Evolutionary conservation across 2,329 filamentous ascomycete genomes (phyloP).

Genomic region (Fusarium haematococcum): DNA sequence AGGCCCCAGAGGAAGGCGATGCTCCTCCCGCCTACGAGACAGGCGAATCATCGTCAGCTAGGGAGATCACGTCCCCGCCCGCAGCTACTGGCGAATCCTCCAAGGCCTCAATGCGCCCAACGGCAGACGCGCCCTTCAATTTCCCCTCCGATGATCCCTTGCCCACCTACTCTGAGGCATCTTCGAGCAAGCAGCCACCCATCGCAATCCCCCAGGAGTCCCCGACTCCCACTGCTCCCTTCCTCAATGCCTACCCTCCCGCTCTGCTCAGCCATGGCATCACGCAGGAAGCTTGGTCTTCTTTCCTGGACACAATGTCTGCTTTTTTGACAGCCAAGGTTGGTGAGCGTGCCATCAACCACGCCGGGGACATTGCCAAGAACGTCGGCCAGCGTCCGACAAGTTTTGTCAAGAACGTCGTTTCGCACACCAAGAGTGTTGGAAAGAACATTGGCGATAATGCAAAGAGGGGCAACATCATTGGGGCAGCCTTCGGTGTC

Average conservation of each 20-base stretch:
- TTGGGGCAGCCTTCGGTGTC: constrained; percentile 53
- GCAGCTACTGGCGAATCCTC: background rate
- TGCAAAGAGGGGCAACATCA: constrained; percentile 54
- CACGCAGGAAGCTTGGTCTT: constrained; percentile 49
- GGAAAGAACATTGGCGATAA: constrained; percentile 51
- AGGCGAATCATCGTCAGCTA: constrained; percentile 6
- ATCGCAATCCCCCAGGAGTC: constrained; percentile 56
- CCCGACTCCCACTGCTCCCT: constrained; percentile 51
- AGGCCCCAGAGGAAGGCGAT: background rate
- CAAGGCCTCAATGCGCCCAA: constrained; percentile 38
- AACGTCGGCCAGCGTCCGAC: constrained; percentile 52
- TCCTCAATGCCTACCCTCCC: constrained; percentile 54
- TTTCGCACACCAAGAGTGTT: constrained; percentile 51
- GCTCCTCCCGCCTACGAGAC: constrained; percentile 20
- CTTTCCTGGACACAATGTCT: constrained; percentile 55
- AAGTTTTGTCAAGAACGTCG: constrained; percentile 51
- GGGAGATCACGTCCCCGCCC: background rate
- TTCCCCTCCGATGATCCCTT: constrained; percentile 51
- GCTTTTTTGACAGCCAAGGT: constrained; percentile 60
- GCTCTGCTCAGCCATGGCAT: constrained; percentile 54
- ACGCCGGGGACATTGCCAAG: constrained; percentile 56
- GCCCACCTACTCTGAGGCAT: constrained; percentile 46
- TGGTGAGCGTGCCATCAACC: constrained; percentile 56
- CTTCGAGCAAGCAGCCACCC: constrained; percentile 40
- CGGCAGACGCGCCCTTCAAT: constrained; percentile 52